Evolutionary conservation across 345 rosid genomes (phyloP), one percentile per base, ranked within the genome.

Genomic region (Capsella bursapastoris): DNA sequence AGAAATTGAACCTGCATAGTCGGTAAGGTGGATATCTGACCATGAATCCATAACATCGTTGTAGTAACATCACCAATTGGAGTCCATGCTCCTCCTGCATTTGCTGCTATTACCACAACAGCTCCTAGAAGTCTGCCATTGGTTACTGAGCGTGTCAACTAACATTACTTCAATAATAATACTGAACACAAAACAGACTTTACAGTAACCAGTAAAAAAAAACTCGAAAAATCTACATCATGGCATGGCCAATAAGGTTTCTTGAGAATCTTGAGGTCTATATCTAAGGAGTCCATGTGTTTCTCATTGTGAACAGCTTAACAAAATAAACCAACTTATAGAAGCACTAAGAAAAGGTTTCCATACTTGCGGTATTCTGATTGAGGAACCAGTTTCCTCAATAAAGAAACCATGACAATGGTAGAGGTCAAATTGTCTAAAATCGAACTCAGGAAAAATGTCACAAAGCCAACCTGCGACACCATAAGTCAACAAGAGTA

Each of bases 11-110:
- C 98, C 97, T 86, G 86, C 88, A 94, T 94, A 57, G 97, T 94
- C 57, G 79, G 90, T 81, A 91, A 71, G 13, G 96, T 90, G 68
- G 96, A 79, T 81, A 91, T 82, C 64, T 94, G 98, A 73, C 98
- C 98, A 79, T 94, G 97, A 74, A 94, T 94, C 98, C 98, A 94
- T 32, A 94, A 84, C 97, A 94, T 94, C 58, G 98, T 94, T 41
- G 98, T 94, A 32, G 98, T 91, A 63, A 94, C 98, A 85, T 94
- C 97, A 69, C 98, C 97, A 44, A 89, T 94, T n/a, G 98, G 98
- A 78, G 98, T 91, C 97, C 98, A 94, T 9, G 96, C 90, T 75
- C 98, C 98, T 73, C 97, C 98, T 35, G 97, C 96, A 76, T 91
- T 94, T 72, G 97, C 98, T 69, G 98, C 96, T 84, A 94, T 91